Percentiles rank a stretch among this genome's conserved stretches.
Conservation (phyloP, 345 rosid genomes). For the Pistacia vera region DNA sequence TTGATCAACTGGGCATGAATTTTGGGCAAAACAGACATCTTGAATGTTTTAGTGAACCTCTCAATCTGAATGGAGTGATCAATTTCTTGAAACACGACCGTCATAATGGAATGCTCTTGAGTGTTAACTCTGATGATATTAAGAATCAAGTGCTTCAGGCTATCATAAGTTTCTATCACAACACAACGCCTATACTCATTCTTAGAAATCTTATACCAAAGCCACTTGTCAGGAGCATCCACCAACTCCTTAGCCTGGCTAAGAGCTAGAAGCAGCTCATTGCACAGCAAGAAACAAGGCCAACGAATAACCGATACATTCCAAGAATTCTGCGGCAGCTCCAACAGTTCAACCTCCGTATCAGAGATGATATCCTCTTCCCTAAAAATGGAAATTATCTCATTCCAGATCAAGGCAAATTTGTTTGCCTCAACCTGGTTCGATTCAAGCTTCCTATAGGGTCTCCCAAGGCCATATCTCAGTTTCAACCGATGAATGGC, state of each 20-base stretch:
- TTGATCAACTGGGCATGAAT: constrained; percentile 70
- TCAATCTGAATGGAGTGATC: constrained; percentile 66
- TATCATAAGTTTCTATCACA: constrained; percentile 89
- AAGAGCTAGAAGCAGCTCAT: constrained; percentile 94
- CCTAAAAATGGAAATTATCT: constrained; percentile 81
- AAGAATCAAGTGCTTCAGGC: constrained; percentile 73
- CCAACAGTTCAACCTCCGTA: constrained; percentile 80
- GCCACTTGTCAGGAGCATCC: constrained; percentile 96
- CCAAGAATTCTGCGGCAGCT: constrained; percentile 91
- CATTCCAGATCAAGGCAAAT: constrained; percentile 96
- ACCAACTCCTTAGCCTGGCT: constrained; percentile 90
- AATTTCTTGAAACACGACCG: constrained; percentile 81
- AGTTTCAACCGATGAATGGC: constrained; percentile 83
- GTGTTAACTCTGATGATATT: constrained; percentile 65
- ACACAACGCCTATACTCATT: constrained; percentile 91
- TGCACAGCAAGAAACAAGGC: constrained; percentile 95
- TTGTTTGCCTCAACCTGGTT: constrained; percentile 92
- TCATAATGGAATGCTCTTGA: constrained; percentile 80
- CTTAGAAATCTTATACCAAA: constrained; percentile 92
- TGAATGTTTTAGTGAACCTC: constrained; percentile 80
- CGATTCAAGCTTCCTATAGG: constrained; percentile 91
- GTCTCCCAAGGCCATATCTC: constrained; percentile 93
- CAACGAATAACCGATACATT: constrained; percentile 86
- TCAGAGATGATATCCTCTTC: constrained; percentile 98
- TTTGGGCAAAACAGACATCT: constrained; percentile 68